These are phyloP conservation scores for Schizophyllum amplum DNA, from an alignment of 1,284 basidiomycete species.

Conservation along the genomic window DNA sequence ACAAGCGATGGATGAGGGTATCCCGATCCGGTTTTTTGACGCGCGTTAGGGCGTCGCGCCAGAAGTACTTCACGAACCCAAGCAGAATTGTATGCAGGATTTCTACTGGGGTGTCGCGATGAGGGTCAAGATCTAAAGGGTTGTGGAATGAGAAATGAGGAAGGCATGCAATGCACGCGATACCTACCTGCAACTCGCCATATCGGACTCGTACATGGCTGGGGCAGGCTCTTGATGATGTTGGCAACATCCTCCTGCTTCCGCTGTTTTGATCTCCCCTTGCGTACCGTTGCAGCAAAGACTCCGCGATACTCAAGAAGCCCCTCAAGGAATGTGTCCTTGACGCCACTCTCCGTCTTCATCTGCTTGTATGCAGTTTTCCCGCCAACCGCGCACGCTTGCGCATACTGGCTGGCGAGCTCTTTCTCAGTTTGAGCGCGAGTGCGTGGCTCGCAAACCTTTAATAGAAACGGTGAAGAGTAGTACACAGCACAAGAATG, in stretches of 20 bases:
- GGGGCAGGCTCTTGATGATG: constrained; percentile 13
- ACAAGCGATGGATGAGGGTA: constrained; percentile 16
- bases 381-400: constrained; percentile 12
- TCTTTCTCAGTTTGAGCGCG: constrained; percentile 12
- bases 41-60: constrained; percentile 24
- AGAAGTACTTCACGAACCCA: constrained; percentile 32
- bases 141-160: not conserved
- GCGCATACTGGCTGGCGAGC: constrained; percentile 13
- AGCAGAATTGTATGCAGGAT: constrained; percentile 29
- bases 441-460: constrained; percentile 10
- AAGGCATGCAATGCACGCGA: not conserved
- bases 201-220: constrained; percentile 17
- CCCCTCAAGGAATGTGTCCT: constrained; percentile 21
- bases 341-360: constrained; percentile 19
- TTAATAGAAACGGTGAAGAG: constrained; percentile 1
- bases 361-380: constrained; percentile 13
- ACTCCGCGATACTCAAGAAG: constrained; percentile 14
- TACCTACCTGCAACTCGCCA: constrained; percentile 17
- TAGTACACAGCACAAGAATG: not conserved
- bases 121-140: constrained; percentile 23
- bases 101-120: constrained; percentile 27
- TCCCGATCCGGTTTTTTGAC: constrained; percentile 14
- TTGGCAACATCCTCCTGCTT: constrained; percentile 10
- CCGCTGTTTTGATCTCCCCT: not conserved
- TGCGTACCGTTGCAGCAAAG: constrained; percentile 16